Base-by-base conservation (phyloP, 306 rosid genomes). In the Chamaecrista fasciculata region DNA sequence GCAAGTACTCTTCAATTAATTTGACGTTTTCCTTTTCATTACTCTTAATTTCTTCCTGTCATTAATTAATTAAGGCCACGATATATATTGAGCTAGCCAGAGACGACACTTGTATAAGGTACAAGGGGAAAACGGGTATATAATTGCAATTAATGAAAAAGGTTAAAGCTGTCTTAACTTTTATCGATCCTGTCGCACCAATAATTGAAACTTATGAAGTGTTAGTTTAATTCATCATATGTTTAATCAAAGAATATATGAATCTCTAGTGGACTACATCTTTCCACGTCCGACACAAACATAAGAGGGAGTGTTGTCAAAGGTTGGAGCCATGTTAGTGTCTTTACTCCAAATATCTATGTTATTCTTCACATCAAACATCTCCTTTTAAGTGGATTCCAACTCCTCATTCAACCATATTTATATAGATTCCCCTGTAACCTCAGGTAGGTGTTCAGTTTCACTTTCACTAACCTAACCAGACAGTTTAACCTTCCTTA, bases 341-440 rank as follows among this genome's bases (percentile, higher is more conserved):
- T 74, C 81, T 71, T 70, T 47, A 76, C 72, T 78, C 66, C 72
- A 81, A 70, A 72, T 74, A 42, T 77, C 62, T 72, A 23, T 78
- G 50, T 75, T 53, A 62, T 77, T 78, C 73, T 73, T 76, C 86
- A 67, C 79, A 73, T 79, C 79, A 84, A 83, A 84, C 59, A 64
- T 62, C 76, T 76, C 23, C 79, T 70, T 88, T 80, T 65, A 34
- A 89, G 96, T 86, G 94, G 96, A 85, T 83, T 89, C 96, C 97
- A 89, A 76, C 91, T 86, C 97, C 85, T 85, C 96, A 74, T 85
- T 84, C 96, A 92, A 89, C 85, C 83, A 86, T 67, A n/a, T n/a
- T n/a, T n/a, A n/a, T n/a, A n/a, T n/a, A 33, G 79, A 67, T 76
- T 86, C 82, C 84, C 75, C 48, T 21, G 64, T 62, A 42, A 43